Base-by-base conservation (phyloP, 2,329 filamentous ascomycete species). In the Thermothelomyces thermophilus region DNA sequence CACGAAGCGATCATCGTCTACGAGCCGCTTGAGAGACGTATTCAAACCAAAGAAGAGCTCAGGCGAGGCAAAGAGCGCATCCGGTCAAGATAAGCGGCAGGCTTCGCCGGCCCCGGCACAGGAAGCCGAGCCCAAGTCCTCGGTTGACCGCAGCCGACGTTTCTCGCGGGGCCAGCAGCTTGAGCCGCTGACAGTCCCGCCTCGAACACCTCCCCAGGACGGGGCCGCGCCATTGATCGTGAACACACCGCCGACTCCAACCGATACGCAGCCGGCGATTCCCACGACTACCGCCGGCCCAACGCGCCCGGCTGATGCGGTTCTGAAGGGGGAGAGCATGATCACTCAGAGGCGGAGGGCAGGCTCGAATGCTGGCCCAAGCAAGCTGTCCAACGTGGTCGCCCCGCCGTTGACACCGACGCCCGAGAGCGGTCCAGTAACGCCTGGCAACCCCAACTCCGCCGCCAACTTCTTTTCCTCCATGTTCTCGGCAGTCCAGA, bases 401-500 rank as follows among this genome's bases (percentile, higher is more conserved):
- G 76, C 79, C 48, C 81, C 79, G 14, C 85, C 90, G 8, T 72
- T 93, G 46, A 87, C 90, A 3, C 87, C 90, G 7, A 86, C 84
- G 0, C 74, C 80, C 33, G 90, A 96, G 65, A 75, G 69, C 66
- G 83, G 83, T 60, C 62, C 67, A 3, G 67, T 54, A 54, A 69
- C 55, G 45, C 73, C 57, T 60, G 66, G 49, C 74, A 77, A 59
- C 62, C 80, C 24, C 33, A 35, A 35, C 3, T 14, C 78, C 26
- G 76, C 79, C 48, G 73, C 77, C 33, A 84, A 90, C 1, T 97
- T 98, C 71, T 97, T 98, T 69, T 95, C 89, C 4, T 90, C 87
- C 22, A 87, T 98, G 63, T 82, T 98, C 56, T 91, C 89, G 35
- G 91, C 86, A 40, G 93, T 93, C 16, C 91, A 97, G 67, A 96